Evolutionary conservation across 2,329 filamentous ascomycete genomes (phyloP), one percentile per base, ranked within the genome.

Genomic region (Calycina herbarum): DNA sequence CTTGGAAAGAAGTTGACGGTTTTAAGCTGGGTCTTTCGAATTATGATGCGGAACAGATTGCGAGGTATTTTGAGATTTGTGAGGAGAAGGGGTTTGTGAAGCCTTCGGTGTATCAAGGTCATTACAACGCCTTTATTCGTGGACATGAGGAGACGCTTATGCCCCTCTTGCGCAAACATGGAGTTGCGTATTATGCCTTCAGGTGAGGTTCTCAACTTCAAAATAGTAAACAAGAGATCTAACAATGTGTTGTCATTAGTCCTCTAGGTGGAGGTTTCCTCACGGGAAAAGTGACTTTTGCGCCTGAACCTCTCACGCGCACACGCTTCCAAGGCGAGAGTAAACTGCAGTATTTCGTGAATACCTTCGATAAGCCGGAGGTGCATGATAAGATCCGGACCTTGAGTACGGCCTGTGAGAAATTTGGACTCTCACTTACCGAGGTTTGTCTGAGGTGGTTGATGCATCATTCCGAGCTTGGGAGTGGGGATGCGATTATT

Each of bases 81-180:
- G 64, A 72, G 2, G 42, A 69, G 62, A 69, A 72, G 20, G 70
- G 69, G 27, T 77, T 71, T 54, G 65, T 73, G 17, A 72, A 73
- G 54, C 76, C 76, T 0, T 66, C 68, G 13, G 69, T 77, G n/a
- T 76, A 75, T 57, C 73, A 77, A 66, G 74, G 71, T 8, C 59
- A 72, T 35, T 74, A 74, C 58, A 73, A 72, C 42, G 11, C 65
- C 10, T 54, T 72, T 11, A 64, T 11, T 29, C 59, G 66, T 35
- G 60, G 63, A 10, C 45, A 59, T 20, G 56, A 63, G 29, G 45
- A 59, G 40, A 13, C 29, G 2, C 40, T 64, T 20, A 40, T 64
- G 5, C 62, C 62, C 1, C 35, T 64, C 10, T 29, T 64, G 17
- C 38, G 56, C 8, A 42, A 45, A 20, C 24, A 59, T 11, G 57